Evolutionary conservation across 371 early-diverging fungal genomes (phyloP).

Genomic region (Saksenaea oblongispora): DNA sequence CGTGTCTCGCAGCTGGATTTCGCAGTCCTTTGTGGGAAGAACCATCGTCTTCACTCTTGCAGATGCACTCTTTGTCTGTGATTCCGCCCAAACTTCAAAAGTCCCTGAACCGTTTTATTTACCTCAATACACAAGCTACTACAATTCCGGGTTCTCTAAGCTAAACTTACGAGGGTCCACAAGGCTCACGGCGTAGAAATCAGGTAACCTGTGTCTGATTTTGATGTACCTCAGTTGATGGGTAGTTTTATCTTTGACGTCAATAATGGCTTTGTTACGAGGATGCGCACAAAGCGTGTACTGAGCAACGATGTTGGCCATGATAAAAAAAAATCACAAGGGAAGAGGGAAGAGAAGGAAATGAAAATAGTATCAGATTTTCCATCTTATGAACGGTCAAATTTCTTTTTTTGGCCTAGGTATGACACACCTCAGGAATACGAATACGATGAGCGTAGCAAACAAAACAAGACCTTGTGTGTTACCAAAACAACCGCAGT

Average conservation of each 20-base stretch:
- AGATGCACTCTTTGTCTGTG: constrained; percentile 31
- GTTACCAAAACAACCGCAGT: constrained; percentile 12
- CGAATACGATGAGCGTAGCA: no score
- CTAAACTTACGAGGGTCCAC: constrained; percentile 36
- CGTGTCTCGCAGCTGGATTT: constrained; percentile 29
- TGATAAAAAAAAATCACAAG: constrained; percentile 9
- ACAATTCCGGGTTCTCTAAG: background rate
- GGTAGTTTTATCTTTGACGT: constrained; percentile 38
- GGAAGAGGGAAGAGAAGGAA: constrained; percentile 9
- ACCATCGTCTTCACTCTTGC: constrained; percentile 33
- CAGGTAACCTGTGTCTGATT: constrained; percentile 41
- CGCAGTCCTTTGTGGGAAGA: constrained; percentile 24
- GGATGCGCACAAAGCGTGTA: constrained; percentile 39
- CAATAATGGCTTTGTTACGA: constrained; percentile 39
- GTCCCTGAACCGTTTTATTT: constrained; percentile 21
- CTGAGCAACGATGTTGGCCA: constrained; percentile 34
- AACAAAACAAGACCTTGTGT: background rate
- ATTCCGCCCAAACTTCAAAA: constrained; percentile 42
- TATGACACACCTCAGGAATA: background rate
- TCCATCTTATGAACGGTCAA: background rate
- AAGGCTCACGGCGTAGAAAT: constrained; percentile 44
- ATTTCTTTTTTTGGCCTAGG: background rate
- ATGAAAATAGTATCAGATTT: background rate
- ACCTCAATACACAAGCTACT: background rate
- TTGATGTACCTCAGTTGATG: constrained; percentile 40